Conservation (phyloP, 2,329 filamentous ascomycete genomes). For the Pseudomassariella vexata region DNA sequence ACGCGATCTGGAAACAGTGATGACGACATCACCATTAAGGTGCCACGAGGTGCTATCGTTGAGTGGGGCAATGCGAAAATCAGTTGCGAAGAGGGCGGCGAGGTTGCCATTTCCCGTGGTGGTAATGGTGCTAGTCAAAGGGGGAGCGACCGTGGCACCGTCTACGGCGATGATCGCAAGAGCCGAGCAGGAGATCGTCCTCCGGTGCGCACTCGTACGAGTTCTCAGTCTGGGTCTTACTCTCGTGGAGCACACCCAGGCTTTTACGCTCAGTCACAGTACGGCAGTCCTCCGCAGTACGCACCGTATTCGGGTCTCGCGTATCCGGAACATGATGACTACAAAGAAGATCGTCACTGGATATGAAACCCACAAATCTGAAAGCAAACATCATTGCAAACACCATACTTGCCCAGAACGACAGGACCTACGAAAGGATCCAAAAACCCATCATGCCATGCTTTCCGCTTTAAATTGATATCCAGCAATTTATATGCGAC, state of each 20-base stretch:
- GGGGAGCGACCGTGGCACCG: constrained; percentile 43
- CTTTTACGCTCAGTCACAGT: constrained; percentile 11
- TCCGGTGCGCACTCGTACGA: constrained; percentile 37
- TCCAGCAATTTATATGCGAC: no score
- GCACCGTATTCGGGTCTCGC: constrained; percentile 3
- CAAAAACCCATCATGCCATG: no score
- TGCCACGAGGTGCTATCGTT: constrained; percentile 50
- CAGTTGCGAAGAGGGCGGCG: constrained; percentile 51
- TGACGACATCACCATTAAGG: constrained; percentile 57
- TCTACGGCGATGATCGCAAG: constrained; percentile 43
- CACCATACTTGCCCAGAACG: no score
- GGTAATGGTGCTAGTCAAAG: constrained; percentile 17
- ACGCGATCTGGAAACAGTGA: constrained; percentile 48
- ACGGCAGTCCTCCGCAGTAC: constrained; percentile 1
- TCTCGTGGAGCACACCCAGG: constrained; percentile 10
- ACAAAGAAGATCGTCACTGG: constrained; percentile 1
- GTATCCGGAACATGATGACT: constrained; percentile 8
- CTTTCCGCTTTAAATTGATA: no score
- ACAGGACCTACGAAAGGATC: no score
- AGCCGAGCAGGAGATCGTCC: constrained; percentile 35
- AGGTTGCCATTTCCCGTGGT: constrained; percentile 47
- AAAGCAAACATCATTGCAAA: no score
- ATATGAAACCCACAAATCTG: no score
- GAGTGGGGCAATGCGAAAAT: constrained; percentile 53
- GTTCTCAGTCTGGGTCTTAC: constrained; percentile 45